phyloP scores from a whole-genome alignment of 441 rosid species.

The Euphorbia schlechtendalii region DNA sequence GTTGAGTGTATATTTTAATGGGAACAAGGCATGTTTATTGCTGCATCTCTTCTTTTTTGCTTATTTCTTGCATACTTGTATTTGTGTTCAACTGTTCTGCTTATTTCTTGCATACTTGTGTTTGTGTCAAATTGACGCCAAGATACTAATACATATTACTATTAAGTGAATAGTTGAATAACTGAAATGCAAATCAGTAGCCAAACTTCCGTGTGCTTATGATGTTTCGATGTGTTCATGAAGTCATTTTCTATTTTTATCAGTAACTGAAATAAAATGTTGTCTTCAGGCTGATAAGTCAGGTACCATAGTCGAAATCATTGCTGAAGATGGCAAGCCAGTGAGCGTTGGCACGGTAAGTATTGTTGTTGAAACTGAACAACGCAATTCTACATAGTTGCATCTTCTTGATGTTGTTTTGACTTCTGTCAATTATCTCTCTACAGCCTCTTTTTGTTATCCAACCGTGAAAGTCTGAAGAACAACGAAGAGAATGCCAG shows the following conservation, averaged over 20 bases:
- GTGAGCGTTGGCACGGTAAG: slow-evolving; percentile 61
- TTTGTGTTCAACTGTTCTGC: no score
- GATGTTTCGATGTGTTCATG: background rate
- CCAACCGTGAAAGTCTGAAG: slow-evolving; percentile 33
- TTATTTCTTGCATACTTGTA: no score
- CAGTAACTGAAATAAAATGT: background rate
- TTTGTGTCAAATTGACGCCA: no score
- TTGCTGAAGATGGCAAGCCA: slow-evolving; percentile 65
- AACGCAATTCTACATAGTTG: background rate
- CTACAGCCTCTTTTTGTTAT: slow-evolving; percentile 63
- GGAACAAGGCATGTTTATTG: background rate
- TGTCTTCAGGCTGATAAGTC: slow-evolving; percentile 57
- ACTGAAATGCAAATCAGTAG: no score
- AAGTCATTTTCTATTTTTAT: background rate
- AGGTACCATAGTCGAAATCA: slow-evolving; percentile 61
- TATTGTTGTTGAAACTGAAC: slow-evolving; percentile 3
- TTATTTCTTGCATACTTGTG: no score
- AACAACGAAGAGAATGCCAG: slow-evolving; percentile 5
- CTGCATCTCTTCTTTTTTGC: slow-evolving; percentile 27
- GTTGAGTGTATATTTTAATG: background rate
- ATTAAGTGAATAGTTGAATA: background rate
- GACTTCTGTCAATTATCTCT: background rate
- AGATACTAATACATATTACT: slow-evolving; percentile 25
- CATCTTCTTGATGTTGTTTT: background rate
- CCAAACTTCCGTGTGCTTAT: no score